Percentiles rank a stretch among this genome's conserved stretches.
Conservation (phyloP, 2,329 filamentous ascomycete species). For the Sclerotinia spermophila region DNA sequence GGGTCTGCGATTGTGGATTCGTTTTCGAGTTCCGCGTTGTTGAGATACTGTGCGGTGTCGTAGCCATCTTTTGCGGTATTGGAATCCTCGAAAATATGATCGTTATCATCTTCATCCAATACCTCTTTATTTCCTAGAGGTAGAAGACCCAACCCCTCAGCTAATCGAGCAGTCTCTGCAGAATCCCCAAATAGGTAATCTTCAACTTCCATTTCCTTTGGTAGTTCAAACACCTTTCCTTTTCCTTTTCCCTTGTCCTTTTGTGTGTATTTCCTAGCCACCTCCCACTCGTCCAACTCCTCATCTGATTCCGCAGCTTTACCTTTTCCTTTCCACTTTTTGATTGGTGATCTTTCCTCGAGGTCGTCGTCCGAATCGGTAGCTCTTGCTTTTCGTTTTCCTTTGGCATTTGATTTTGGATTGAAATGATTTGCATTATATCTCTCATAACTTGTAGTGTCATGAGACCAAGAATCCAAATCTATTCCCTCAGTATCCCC, state of each 20-base stretch:
- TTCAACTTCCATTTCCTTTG: not conserved
- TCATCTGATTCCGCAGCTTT: not conserved
- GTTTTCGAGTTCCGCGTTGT: not conserved
- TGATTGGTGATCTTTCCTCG: not conserved
- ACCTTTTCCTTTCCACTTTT: conserved; percentile 11
- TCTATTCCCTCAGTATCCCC: not conserved
- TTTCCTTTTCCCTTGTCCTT: not conserved
- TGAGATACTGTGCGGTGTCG: not conserved
- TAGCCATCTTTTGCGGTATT: not conserved
- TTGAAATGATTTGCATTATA: not conserved
- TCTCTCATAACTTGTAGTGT: fast-evolving
- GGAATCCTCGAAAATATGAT: not conserved
- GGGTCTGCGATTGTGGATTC: not conserved
- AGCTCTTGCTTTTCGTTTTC: not conserved
- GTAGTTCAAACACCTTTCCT: not conserved
- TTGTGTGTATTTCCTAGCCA: not conserved
- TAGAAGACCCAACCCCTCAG: not conserved
- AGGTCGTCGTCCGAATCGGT: not conserved
- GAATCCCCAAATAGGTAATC: not conserved
- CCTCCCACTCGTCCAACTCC: not conserved
- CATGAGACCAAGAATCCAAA: not conserved
- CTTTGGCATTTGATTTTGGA: not conserved
- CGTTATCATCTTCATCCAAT: not conserved
- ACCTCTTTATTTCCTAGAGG: not conserved
- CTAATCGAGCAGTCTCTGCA: not conserved